Evolutionary conservation across 2,329 filamentous ascomycete genomes (phyloP), one percentile per base, ranked within the genome.

Genomic region (Aspergillus versicolor): DNA sequence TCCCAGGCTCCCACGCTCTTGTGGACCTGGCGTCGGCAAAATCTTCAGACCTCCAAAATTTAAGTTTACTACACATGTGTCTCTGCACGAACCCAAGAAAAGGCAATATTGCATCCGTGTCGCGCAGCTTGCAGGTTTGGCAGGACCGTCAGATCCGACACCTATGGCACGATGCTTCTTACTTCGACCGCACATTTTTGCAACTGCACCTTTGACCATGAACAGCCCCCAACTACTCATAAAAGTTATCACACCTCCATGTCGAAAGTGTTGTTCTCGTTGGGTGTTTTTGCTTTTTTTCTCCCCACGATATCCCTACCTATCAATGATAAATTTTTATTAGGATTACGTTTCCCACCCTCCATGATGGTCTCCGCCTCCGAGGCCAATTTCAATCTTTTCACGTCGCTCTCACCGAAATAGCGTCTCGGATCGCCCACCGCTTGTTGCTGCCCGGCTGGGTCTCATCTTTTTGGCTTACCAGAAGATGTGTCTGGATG

Each of bases 101-200:
- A 42, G 52, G 56, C 45, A 56, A 55, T 55, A 56, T 58, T 56
- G 52, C 56, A 58, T 55, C 42, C 9, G 30, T 5, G 17, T 30
- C 27, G 45, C 27, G 9, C 27, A 11, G 9, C 27, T 9, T 11
- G 27, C 27, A 30, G 27, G 27, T 30, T 30, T 30, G 27, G 8
- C 27, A 30, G 27, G 27, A 30, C 21, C 41, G 13, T n/a, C 17
- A 42, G n/a, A 21, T 19, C 21, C 11, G 41, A 13, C 7, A 21
- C 21, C 21, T 3, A 21, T 13, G 9, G 17, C 41, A 13, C 34
- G 45, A 32, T 48, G 45, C 19, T 17, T 22, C n/a, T 15, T 15
- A 30, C 9, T 27, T 8, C 11, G 13, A 27, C n/a, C 15, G 17
- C 44, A n/a, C 34, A 11, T 34, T 32, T 47, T n/a, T 32, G 24